A percentile compares a stretch with the other conserved stretches of the same genome.
Conservation (phyloP, 176 grass and related monocot species). For the Aegilops umbellulata region DNA sequence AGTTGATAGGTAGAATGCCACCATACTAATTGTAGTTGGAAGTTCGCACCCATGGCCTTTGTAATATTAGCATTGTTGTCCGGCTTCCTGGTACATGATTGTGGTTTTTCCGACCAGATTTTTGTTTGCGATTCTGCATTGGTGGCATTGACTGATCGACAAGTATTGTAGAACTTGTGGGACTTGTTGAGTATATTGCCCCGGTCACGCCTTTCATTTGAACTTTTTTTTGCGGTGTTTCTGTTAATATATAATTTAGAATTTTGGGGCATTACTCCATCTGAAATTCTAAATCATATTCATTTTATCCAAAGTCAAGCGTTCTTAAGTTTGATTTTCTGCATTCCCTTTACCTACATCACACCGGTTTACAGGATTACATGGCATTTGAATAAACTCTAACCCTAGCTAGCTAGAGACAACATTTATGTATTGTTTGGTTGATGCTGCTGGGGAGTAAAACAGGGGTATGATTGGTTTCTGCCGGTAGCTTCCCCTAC, state of each 20-base stretch:
- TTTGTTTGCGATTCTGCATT: neutral
- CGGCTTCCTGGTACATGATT: neutral
- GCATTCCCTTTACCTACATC: neutral
- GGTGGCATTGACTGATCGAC: neutral
- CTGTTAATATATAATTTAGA: neutral
- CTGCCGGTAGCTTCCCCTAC: too few relatives aligned
- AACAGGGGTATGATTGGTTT: too few relatives aligned
- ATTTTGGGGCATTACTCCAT: neutral
- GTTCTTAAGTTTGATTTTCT: neutral
- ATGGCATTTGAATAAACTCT: too few relatives aligned
- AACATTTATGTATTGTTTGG: neutral
- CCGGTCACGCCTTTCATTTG: neutral
- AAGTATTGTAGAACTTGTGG: neutral
- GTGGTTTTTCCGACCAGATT: neutral
- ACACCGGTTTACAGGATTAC: too few relatives aligned
- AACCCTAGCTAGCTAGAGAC: neutral
- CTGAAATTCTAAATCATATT: neutral
- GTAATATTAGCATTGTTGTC: neutral
- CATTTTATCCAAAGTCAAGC: neutral
- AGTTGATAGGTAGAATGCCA: conserved; percentile 21
- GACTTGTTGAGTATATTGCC: neutral
- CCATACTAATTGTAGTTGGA: neutral
- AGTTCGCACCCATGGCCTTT: neutral
- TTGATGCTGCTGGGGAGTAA: too few relatives aligned
- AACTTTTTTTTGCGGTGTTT: neutral